These are phyloP conservation scores for Prinsepia uniflora DNA, from an alignment of 306 rosid genomes.

Conservation along the genomic window DNA sequence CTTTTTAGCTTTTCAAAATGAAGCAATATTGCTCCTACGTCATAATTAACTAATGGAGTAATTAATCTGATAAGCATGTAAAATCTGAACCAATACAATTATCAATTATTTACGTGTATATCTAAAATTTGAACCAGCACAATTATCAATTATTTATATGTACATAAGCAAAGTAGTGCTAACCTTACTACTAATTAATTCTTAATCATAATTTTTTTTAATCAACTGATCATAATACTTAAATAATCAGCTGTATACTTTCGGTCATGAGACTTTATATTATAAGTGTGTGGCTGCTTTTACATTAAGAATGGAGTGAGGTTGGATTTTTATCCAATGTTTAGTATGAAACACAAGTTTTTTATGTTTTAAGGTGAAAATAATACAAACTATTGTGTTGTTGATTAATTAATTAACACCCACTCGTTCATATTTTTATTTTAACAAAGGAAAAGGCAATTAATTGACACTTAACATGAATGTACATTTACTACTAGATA, in stretches of 20 bases:
- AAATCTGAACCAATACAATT: neutral
- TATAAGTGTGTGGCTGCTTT: neutral
- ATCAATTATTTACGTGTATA: neutral
- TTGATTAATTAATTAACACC: neutral
- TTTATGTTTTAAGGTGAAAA: neutral
- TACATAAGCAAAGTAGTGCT: neutral
- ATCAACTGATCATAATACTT: neutral
- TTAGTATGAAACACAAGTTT: neutral
- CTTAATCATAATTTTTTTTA: no score
- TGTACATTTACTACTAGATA: neutral
- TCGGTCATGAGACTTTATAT: neutral
- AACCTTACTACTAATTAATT: neutral
- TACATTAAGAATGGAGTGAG: neutral
- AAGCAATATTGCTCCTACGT: no score
- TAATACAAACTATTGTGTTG: neutral
- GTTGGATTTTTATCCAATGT: neutral
- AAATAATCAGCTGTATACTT: neutral
- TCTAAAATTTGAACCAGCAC: neutral
- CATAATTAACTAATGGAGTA: no score
- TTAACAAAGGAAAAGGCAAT: neutral
- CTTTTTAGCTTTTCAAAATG: no score
- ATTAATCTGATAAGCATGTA: no score
- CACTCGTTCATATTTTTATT: neutral
- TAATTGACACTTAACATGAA: neutral
- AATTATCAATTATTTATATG: neutral